Conservation (phyloP, 2,329 filamentous ascomycete species). For the Alternaria burnsii region DNA sequence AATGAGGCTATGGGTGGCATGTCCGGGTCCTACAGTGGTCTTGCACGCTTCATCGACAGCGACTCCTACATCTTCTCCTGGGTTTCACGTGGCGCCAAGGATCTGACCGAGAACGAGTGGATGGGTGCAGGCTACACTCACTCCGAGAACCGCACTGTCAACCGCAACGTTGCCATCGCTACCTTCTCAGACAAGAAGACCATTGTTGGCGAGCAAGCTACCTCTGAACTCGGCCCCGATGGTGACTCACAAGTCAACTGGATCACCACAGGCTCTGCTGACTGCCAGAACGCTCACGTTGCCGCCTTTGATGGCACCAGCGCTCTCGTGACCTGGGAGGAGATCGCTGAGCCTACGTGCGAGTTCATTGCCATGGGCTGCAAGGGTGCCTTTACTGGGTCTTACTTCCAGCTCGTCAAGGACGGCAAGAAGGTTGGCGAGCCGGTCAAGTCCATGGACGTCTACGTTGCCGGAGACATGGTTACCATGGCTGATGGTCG, state of each 20-base stretch:
- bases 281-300: conserved; percentile 67
- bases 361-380: conserved; percentile 68
- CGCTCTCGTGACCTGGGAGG: conserved; percentile 68
- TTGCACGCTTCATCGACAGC: conserved; percentile 62
- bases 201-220: conserved; percentile 62
- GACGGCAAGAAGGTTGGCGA: conserved; percentile 62
- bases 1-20: conserved; percentile 70
- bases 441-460: conserved; percentile 60
- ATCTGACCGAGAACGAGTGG: conserved; percentile 65
- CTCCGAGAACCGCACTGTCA: conserved; percentile 62
- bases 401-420: conserved; percentile 67
- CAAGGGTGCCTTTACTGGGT: conserved; percentile 65
- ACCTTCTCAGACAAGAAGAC: conserved; percentile 67
- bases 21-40: conserved; percentile 67
- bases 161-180: conserved; percentile 68
- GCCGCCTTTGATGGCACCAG: conserved; percentile 62
- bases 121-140: conserved; percentile 66
- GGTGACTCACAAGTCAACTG: conserved; percentile 69
- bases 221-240: conserved; percentile 61
- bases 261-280: conserved; percentile 62
- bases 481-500: conserved; percentile 66
- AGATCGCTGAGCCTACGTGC: conserved; percentile 65
- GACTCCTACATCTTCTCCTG: conserved; percentile 68
- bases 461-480: conserved; percentile 70
- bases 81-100: conserved; percentile 67